Conservation (phyloP, 352 stramenopile species). For the Globisporangium parvum region DNA sequence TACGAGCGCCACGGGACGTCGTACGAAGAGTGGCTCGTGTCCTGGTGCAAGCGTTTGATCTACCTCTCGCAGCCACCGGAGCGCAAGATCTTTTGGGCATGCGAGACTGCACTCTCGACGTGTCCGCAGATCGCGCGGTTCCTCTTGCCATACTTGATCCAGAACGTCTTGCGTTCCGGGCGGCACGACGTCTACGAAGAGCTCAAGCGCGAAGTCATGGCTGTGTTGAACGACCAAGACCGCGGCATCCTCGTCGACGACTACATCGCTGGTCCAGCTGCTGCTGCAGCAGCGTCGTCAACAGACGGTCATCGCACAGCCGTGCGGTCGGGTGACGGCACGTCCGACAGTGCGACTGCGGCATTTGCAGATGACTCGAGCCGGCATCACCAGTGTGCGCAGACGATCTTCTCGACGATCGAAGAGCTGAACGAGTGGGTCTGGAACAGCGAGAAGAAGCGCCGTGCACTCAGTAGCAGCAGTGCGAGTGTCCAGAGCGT, state of each 20-base stretch:
- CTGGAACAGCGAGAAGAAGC: slow-evolving; percentile 81
- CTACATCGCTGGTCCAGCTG: slow-evolving; percentile 27
- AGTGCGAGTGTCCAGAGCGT: slow-evolving; percentile 31
- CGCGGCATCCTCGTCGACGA: slow-evolving; percentile 51
- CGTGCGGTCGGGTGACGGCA: not conserved
- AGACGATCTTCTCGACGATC: slow-evolving; percentile 82
- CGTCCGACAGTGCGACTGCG: not conserved
- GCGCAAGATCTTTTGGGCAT: slow-evolving; percentile 78
- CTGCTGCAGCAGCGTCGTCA: slow-evolving; percentile 11
- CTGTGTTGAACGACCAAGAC: slow-evolving; percentile 68
- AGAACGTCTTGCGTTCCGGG: slow-evolving; percentile 77
- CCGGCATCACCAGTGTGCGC: slow-evolving; percentile 78
- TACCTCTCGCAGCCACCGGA: slow-evolving; percentile 75
- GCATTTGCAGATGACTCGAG: slow-evolving; percentile 56
- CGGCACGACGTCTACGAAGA: slow-evolving; percentile 54
- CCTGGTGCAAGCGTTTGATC: slow-evolving; percentile 74
- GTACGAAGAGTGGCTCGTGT: slow-evolving; percentile 81
- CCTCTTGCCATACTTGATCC: slow-evolving; percentile 78
- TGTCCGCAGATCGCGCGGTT: slow-evolving; percentile 75
- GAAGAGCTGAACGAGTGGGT: slow-evolving; percentile 88
- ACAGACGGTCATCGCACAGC: too few relatives aligned
- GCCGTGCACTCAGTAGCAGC: slow-evolving; percentile 45
- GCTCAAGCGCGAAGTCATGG: slow-evolving; percentile 78
- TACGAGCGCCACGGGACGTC: slow-evolving; percentile 72
- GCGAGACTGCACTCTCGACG: slow-evolving; percentile 46